phyloP scores from a whole-genome alignment of 768 basidiomycete genomes.

The Termitomyces sp. region DNA sequence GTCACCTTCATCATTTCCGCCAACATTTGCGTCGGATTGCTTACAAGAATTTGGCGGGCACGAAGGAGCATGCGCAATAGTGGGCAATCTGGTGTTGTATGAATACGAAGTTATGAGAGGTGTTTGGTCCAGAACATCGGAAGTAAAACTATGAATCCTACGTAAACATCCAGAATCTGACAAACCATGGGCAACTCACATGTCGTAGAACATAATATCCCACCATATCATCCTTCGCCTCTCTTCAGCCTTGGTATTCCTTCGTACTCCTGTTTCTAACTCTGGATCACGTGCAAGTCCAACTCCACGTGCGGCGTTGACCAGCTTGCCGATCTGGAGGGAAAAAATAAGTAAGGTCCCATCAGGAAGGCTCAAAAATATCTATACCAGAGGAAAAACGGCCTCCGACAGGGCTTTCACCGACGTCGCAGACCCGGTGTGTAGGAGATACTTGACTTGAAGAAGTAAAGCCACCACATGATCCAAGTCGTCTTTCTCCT shows the following conservation, averaged over 20 bases:
- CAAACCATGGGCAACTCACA: constrained; percentile 41
- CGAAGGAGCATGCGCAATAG: constrained; percentile 30
- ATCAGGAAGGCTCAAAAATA: neutral
- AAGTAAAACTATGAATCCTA: constrained; percentile 49
- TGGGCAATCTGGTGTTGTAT: constrained; percentile 52
- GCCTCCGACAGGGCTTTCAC: constrained; percentile 7
- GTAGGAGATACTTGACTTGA: constrained; percentile 37
- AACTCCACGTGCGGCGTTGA: constrained; percentile 59
- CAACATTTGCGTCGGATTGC: neutral
- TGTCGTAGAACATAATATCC: constrained; percentile 73
- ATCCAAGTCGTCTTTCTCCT: constrained; percentile 37
- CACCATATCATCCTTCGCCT: constrained; percentile 55
- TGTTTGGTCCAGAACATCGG: constrained; percentile 62
- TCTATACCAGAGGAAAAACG: constrained; percentile 39
- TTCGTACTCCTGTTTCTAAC: constrained; percentile 24
- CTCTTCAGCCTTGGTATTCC: constrained; percentile 6
- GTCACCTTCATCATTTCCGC: neutral
- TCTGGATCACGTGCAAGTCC: constrained; percentile 59
- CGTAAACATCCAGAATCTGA: neutral
- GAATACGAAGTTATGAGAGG: constrained; percentile 51
- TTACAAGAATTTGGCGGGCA: neutral
- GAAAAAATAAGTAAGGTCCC: neutral
- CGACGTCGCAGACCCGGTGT: neutral
- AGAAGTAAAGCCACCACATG: constrained; percentile 54
- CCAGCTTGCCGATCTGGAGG: constrained; percentile 59